Conservation (phyloP, 2,329 filamentous ascomycete species). For the Camptophora hylomeconis region DNA sequence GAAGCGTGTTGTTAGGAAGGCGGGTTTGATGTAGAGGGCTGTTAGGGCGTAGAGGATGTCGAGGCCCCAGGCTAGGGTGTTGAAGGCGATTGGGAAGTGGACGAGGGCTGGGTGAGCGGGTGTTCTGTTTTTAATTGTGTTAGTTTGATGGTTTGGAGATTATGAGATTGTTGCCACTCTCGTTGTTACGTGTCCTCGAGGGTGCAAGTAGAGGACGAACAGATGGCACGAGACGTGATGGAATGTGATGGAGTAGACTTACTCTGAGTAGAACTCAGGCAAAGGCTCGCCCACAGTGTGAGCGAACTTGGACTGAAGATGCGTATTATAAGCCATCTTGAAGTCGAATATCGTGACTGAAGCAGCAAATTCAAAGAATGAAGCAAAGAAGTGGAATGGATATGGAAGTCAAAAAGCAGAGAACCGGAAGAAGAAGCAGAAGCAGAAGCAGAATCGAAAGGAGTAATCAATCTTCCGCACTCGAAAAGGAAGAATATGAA, state of each 20-base stretch:
- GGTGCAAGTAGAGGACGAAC: too few relatives aligned
- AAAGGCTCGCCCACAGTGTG: constrained; percentile 16
- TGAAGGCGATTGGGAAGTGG: constrained; percentile 19
- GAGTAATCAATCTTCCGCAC: too few relatives aligned
- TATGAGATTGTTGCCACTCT: background rate
- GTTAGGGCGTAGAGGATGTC: constrained; percentile 18
- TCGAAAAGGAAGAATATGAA: too few relatives aligned
- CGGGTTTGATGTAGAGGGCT: constrained; percentile 12
- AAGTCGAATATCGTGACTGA: too few relatives aligned
- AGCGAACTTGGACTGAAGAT: constrained; percentile 17
- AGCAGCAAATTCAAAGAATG: too few relatives aligned
- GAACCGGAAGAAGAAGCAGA: too few relatives aligned
- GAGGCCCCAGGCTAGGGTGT: constrained; percentile 16
- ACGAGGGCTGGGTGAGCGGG: constrained; percentile 16
- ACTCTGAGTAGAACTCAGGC: constrained; percentile 18
- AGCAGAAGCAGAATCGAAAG: too few relatives aligned
- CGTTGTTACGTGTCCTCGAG: too few relatives aligned
- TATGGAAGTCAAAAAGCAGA: too few relatives aligned
- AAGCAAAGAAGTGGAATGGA: too few relatives aligned
- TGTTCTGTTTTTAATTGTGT: constrained; percentile 6
- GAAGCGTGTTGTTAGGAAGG: constrained; percentile 17
- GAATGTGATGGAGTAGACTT: constrained; percentile 3
- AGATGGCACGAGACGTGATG: background rate
- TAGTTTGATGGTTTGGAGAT: background rate
- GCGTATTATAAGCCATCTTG: constrained; percentile 14